These are phyloP conservation scores for Scalesia atractyloides DNA, from an alignment of 129 eudicot genomes.

Conservation along the genomic window DNA sequence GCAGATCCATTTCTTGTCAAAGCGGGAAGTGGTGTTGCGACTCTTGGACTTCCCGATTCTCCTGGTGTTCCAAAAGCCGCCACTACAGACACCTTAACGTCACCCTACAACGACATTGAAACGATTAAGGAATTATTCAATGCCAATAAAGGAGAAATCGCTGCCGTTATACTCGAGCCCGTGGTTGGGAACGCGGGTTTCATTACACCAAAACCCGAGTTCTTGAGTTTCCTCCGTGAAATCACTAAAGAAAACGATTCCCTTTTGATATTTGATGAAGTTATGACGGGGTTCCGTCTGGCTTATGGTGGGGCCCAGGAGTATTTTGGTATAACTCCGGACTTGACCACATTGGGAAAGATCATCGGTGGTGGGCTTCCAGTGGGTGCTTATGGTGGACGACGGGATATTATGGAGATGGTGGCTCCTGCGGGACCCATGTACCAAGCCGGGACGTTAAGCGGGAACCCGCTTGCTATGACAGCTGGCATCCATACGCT, in stretches of 20 bases:
- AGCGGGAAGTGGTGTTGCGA: conserved; percentile 98
- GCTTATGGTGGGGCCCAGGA: conserved; percentile 93
- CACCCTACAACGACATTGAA: conserved; percentile 79
- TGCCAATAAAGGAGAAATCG: conserved; percentile 75
- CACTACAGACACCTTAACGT: conserved; percentile 60
- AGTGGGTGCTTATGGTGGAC: conserved; percentile 93
- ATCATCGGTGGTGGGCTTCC: conserved; percentile 88
- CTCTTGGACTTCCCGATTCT: conserved; percentile 95
- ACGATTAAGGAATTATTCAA: conserved; percentile 56
- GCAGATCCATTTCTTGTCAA: conserved; percentile 92
- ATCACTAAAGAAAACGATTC: conserved; percentile 64
- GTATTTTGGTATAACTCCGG: conserved; percentile 75
- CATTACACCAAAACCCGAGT: conserved; percentile 77
- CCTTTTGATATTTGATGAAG: conserved; percentile 79
- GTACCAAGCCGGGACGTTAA: conserved; percentile 94
- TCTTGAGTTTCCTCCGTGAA: conserved; percentile 54
- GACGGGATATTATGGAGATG: conserved; percentile 96
- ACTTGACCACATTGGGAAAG: conserved; percentile 77
- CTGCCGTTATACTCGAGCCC: conserved; percentile 86
- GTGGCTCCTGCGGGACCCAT: conserved; percentile 97
- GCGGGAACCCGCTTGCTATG: conserved; percentile 98
- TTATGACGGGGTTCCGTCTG: conserved; percentile 88
- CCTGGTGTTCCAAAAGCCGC: conserved; percentile 92
- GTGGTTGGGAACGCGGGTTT: conserved; percentile 97
- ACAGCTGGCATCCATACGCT: conserved; percentile 94